These are phyloP conservation scores for Helianthus tuberosus DNA, from an alignment of 129 eudicot genomes.

Conservation along the genomic window DNA sequence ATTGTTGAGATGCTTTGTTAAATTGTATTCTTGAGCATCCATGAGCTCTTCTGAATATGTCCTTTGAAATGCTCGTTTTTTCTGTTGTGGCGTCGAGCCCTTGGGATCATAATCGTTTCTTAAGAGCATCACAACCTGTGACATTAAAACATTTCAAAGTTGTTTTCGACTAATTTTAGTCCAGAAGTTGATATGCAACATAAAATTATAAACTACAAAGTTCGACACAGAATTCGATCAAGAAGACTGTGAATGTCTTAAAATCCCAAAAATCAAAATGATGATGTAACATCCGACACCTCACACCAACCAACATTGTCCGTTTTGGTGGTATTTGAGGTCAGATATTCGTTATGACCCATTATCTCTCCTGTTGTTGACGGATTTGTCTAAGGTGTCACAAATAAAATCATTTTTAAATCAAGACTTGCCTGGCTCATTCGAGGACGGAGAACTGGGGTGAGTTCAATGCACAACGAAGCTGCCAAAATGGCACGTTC, in stretches of 20 bases:
- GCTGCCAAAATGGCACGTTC: constrained; percentile 65
- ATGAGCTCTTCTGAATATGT: constrained; percentile 79
- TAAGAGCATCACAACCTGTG: constrained; percentile 55
- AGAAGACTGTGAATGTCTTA: background rate
- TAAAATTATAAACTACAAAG: background rate
- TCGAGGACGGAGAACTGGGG: constrained; percentile 67
- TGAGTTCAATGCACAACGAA: constrained; percentile 53
- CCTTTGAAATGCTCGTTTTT: constrained; percentile 50
- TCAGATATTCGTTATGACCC: too few relatives aligned
- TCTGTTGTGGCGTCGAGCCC: constrained; percentile 38
- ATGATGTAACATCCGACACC: background rate
- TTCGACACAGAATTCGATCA: background rate
- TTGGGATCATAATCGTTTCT: constrained; percentile 42
- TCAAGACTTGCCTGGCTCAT: constrained; percentile 70
- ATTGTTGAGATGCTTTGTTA: constrained; percentile 52
- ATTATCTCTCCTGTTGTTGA: background rate
- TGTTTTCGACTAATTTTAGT: background rate
- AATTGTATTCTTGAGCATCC: constrained; percentile 73
- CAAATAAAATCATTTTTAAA: constrained; percentile 2
- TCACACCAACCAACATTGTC: background rate
- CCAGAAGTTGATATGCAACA: background rate
- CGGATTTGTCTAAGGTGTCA: background rate
- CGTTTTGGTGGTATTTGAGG: background rate
- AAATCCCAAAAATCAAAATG: background rate
- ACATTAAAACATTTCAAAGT: constrained; percentile 17